These are phyloP conservation scores for Carex parvula DNA, from an alignment of 176 grass and related monocot genomes.

Conservation along the genomic window DNA sequence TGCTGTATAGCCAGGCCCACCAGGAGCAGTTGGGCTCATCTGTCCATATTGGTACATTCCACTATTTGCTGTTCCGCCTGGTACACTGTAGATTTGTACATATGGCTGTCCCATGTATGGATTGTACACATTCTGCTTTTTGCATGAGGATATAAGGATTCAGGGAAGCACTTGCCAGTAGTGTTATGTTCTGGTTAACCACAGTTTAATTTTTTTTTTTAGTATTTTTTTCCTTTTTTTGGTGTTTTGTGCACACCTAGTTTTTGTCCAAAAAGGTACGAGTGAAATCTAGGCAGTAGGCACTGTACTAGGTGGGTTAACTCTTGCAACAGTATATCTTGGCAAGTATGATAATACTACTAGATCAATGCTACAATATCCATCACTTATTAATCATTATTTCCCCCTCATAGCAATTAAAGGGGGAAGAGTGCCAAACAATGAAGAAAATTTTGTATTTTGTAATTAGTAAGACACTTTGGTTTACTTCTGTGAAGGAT, in stretches of 20 bases:
- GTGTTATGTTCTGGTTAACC: neutral
- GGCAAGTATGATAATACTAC: neutral
- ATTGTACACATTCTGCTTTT: conserved; percentile 64
- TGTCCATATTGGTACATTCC: conserved; percentile 57
- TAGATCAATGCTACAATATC: neutral
- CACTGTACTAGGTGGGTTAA: neutral
- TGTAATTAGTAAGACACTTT: neutral
- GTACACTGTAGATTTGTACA: conserved; percentile 61
- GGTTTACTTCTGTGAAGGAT: neutral
- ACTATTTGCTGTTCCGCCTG: conserved; percentile 53
- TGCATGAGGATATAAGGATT: conserved; percentile 12
- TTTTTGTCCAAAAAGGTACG: neutral
- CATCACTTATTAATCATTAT: neutral
- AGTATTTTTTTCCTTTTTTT: neutral
- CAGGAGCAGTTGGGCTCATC: conserved; percentile 54
- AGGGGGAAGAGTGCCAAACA: neutral
- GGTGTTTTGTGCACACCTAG: neutral
- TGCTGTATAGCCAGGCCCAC: conserved; percentile 41
- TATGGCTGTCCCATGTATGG: conserved; percentile 75
- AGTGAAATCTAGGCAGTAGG: neutral
- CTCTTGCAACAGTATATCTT: neutral
- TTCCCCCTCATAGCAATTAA: neutral
- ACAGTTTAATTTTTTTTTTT: neutral
- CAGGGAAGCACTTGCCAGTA: neutral
- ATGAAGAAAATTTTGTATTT: neutral